Base-by-base conservation (phyloP, 805 yeast species). In the Ogataea polymorpha region DNA sequence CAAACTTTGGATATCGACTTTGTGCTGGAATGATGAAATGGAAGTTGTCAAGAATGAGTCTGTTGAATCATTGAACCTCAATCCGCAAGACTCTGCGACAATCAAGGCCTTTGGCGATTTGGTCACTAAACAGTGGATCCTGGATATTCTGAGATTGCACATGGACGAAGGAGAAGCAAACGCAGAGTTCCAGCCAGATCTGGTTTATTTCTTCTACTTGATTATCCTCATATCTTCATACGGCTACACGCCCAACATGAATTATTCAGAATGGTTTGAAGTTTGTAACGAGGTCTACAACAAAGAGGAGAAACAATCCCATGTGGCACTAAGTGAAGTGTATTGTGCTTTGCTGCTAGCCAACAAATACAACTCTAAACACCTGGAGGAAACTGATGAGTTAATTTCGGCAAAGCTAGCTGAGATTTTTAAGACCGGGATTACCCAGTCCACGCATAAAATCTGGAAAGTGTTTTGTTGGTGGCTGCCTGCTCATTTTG, bases 391-490 rank as follows among this genome's bases (percentile, higher is more conserved):
- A 7, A 65, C 82, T 43, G 86, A 81, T 49, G 54, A 48, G 0
- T 74, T 71, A 38, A 54, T 84, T 16, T 54, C 69, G 1, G 50
- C 45, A 1, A 77, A 76, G 42, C 58, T 86, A 29, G 51, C 55
- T 0, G 49, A 56, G 0, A 71, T 80, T 4, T 67, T 87, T 24
- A 65, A 68, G 6, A 63, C 71, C 24, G 86, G 82, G 33, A 61
- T 91, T 41, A 75, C 86, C 1, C 95, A 88, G 3, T 93, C 89
- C 23, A 82, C 81, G 3, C 62, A 72, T 27, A 75, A 72, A 14
- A 78, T 85, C 29, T 93, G 97, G 97, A 70, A 71, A 25, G 74
- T 87, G 0, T 75, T 86, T 36, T 68, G 82, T 3, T 82, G 87
- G 82, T 83, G 88, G 85, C 55, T 79, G 1, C 84, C 88, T 0